Evolutionary conservation across 129 eudicot genomes (phyloP).

Genomic region (Chrysanthemum makinoi): DNA sequence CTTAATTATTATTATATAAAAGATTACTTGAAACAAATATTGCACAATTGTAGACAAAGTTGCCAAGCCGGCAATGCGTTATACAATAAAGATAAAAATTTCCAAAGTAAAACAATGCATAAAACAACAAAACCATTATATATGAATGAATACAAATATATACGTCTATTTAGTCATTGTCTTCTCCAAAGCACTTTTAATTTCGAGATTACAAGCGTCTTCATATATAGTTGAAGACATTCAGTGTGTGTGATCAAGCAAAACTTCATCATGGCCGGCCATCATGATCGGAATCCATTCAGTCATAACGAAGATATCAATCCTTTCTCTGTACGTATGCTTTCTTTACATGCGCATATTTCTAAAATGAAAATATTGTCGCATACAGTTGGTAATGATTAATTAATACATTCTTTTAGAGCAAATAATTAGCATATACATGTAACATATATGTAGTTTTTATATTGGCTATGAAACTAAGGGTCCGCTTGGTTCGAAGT

Average conservation of each 20-base stretch:
- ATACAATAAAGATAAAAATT: not conserved
- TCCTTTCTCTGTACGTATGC: conserved; percentile 26
- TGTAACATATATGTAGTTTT: too few relatives aligned
- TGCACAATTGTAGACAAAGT: conserved; percentile 3
- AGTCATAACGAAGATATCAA: conserved; percentile 32
- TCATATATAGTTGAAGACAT: not conserved
- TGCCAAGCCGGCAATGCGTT: conserved; percentile 25
- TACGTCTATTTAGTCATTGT: not conserved
- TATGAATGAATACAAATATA: not conserved
- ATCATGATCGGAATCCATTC: conserved; percentile 27
- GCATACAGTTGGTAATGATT: too few relatives aligned
- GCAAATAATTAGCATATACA: too few relatives aligned
- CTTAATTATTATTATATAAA: too few relatives aligned
- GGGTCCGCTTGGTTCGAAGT: too few relatives aligned
- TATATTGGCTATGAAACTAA: too few relatives aligned
- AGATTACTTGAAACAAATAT: too few relatives aligned
- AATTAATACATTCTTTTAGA: too few relatives aligned
- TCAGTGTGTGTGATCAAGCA: conserved; percentile 8
- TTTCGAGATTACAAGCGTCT: too few relatives aligned
- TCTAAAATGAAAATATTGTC: not conserved
- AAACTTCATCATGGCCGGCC: conserved; percentile 25
- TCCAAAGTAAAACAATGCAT: conserved; percentile 23
- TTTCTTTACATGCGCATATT: not conserved
- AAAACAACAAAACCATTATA: not conserved
- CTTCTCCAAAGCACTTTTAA: not conserved